Base-by-base conservation (phyloP, 2,329 filamentous ascomycete genomes). In the Myrmaecium sp. region DNA sequence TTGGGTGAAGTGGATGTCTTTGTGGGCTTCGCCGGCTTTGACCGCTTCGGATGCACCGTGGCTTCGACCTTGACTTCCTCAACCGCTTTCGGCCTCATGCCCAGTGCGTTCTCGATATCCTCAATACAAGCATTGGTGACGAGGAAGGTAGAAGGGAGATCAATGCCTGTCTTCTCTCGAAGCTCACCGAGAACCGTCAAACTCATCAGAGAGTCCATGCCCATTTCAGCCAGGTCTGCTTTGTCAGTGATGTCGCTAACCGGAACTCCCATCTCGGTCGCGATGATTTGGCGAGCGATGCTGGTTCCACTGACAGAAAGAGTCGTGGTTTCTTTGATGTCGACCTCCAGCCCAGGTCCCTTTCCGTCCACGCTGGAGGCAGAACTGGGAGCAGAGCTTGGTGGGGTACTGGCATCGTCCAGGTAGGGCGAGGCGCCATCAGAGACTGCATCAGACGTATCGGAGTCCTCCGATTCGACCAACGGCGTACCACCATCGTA, bases 231-330 rank as follows among this genome's bases (percentile, higher is more conserved):
- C 2, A 75, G 63, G 27, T 79, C 73, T 16, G 71, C 66, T 20
- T 57, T 47, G 30, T 64, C 60, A 3, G 56, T 59, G 34, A 64
- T 58, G 37, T 64, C 60, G 10, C 54, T 50, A 7, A 74, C 56
- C 14, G 73, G 66, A n/a, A 79, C 68, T 30, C 71, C 71, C 64
- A 79, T 77, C 47, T 63, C 60, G 29, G 60, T 52, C 9, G 59
- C 58, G 19, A 64, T 51, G 30, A 62, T 56, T 42, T 56, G 56
- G 30, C 58, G 55, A 12, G 59, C 60, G 22, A 62, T 37, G 27
- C 54, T 59, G 18, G 55, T 46, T 20, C 54, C 53, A 14, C 52
- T 48, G 25, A 51, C 45, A 8, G 50, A 43, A 4, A 40, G 36
- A 14, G 35, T 34, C 14, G 39, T 36, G 10, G 43, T 42, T 19